Evolutionary conservation across 2,329 filamentous ascomycete genomes (phyloP).

Genomic region (Aspergillus costaricaensis): DNA sequence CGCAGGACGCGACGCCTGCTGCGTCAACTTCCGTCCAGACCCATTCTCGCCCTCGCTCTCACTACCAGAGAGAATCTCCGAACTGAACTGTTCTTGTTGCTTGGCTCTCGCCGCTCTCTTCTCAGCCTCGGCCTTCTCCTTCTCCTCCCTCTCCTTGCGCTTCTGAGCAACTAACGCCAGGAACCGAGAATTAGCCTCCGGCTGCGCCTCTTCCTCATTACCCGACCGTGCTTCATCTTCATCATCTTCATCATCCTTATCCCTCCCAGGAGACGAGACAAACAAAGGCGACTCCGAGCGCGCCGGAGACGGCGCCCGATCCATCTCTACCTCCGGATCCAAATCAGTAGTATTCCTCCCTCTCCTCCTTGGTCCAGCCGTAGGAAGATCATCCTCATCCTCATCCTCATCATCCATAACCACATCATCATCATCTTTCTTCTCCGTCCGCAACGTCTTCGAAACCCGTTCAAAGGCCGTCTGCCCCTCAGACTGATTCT

Average conservation of each 20-base stretch:
- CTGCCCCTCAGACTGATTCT: conserved; percentile 27
- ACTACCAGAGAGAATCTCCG: conserved; percentile 51
- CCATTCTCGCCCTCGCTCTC: conserved; percentile 63
- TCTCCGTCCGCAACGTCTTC: conserved; percentile 26
- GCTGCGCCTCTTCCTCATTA: conserved; percentile 30
- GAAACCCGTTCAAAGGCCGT: conserved; percentile 47
- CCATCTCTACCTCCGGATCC: conserved; percentile 30
- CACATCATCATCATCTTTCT: conserved; percentile 16
- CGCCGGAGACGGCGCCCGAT: conserved; percentile 25
- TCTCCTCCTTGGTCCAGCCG: conserved; percentile 31
- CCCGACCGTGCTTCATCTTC: conserved; percentile 16
- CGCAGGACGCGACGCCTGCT: conserved; percentile 63
- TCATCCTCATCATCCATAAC: conserved; percentile 25
- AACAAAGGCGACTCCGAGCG: conserved; percentile 47
- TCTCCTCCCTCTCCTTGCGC: conserved; percentile 67
- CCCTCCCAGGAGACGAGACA: conserved; percentile 39
- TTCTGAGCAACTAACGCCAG: conserved; percentile 73
- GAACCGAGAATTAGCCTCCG: conserved; percentile 60
- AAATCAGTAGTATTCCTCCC: conserved; percentile 32
- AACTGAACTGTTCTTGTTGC: conserved; percentile 36
- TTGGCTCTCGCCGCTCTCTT: conserved; percentile 40
- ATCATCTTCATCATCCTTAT: conserved; percentile 2
- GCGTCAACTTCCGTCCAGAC: conserved; percentile 65
- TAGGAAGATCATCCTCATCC: conserved; percentile 35
- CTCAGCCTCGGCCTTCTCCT: conserved; percentile 58